A percentile compares a stretch with the other conserved stretches of the same genome.
Conservation (phyloP, 768 basidiomycete genomes). For the Nidularia pulvinata region DNA sequence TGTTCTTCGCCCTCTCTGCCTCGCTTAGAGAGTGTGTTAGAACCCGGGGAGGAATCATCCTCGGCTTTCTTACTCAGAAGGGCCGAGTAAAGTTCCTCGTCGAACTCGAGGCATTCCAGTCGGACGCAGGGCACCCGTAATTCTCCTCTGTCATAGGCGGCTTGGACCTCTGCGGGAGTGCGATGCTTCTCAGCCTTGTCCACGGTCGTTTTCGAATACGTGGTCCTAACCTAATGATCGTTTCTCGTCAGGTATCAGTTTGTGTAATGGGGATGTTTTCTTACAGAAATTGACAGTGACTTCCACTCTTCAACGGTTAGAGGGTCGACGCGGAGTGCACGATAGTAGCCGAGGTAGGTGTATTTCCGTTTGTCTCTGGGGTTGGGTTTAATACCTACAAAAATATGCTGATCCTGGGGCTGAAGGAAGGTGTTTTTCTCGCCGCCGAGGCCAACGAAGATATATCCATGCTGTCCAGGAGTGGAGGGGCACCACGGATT, state of each 20-base stretch:
- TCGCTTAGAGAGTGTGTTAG: too few relatives aligned
- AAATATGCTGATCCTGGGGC: slow-evolving; percentile 40
- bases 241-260: neutral
- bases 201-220: slow-evolving; percentile 35
- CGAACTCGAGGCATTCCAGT: slow-evolving; percentile 43
- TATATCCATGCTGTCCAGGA: slow-evolving; percentile 52
- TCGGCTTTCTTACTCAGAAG: too few relatives aligned
- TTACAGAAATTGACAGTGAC: slow-evolving; percentile 34
- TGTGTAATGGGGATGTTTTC: slow-evolving; percentile 4
- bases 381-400: slow-evolving; percentile 35
- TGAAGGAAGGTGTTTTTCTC: slow-evolving; percentile 39
- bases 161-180: slow-evolving; percentile 26
- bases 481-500: slow-evolving; percentile 53
- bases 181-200: slow-evolving; percentile 33
- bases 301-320: slow-evolving; percentile 47
- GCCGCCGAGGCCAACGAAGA: slow-evolving; percentile 52
- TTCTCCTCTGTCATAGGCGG: slow-evolving; percentile 42
- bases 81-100: slow-evolving; percentile 33
- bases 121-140: slow-evolving; percentile 47
- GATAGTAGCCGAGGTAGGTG: slow-evolving; percentile 46
- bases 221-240: slow-evolving; percentile 22
- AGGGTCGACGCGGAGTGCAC: slow-evolving; percentile 35
- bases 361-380: slow-evolving; percentile 25
- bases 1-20: too few relatives aligned
- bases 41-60: too few relatives aligned